Evolutionary conservation across 176 grass and related monocot genomes (phyloP).

Genomic region (Alloteropsis semialata): DNA sequence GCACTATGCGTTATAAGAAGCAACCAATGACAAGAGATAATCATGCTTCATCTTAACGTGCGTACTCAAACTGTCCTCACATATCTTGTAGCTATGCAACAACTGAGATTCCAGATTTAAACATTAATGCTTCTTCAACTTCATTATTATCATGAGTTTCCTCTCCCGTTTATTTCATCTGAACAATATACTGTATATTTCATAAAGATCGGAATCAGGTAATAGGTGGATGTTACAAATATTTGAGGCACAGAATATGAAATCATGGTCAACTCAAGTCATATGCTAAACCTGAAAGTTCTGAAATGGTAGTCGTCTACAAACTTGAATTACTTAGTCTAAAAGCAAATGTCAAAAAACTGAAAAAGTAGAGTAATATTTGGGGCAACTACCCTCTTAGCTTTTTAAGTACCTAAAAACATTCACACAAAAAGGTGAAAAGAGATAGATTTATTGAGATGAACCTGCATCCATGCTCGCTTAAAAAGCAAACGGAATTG

Average conservation of each 20-base stretch:
- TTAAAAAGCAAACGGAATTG: conserved; percentile 89
- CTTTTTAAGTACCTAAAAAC: not conserved
- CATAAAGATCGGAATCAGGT: not conserved
- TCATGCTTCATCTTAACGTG: conserved; percentile 8
- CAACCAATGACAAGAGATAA: conserved; percentile 7
- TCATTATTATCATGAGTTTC: not conserved
- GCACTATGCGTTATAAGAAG: conserved; percentile 12
- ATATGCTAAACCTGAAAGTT: not conserved
- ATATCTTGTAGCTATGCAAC: not conserved
- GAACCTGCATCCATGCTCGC: conserved; percentile 97
- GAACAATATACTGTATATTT: not conserved
- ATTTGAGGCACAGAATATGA: not conserved
- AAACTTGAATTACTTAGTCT: not conserved
- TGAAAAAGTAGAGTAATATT: not conserved
- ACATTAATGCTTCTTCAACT: not conserved
- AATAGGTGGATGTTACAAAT: not conserved
- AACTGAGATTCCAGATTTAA: not conserved
- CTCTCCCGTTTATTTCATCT: not conserved
- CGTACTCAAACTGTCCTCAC: not conserved
- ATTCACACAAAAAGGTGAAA: not conserved
- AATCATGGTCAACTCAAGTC: not conserved
- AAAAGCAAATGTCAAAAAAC: not conserved
- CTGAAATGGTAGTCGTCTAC: not conserved
- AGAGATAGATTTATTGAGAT: conserved; percentile 4
- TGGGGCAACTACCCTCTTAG: not conserved